These are phyloP conservation scores for Penicillium sp. DNA, from an alignment of 2,329 filamentous ascomycete genomes.

Conservation along the genomic window DNA sequence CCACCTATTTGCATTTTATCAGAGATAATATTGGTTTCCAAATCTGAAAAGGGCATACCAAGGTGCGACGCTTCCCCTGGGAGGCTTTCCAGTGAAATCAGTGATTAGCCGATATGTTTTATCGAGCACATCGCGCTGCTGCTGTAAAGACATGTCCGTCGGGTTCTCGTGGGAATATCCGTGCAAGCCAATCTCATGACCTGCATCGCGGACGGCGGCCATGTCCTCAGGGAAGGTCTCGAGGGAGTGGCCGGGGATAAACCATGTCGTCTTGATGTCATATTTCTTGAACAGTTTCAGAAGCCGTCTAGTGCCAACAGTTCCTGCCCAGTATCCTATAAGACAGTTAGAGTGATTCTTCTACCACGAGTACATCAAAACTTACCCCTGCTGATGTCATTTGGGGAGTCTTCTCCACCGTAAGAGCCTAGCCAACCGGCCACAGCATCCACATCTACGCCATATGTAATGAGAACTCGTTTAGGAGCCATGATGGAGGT, in stretches of 20 bases:
- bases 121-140: slow-evolving; percentile 73
- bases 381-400: slow-evolving; percentile 33
- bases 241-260: slow-evolving; percentile 63
- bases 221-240: slow-evolving; percentile 68
- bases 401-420: slow-evolving; percentile 35
- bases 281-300: slow-evolving; percentile 71
- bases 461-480: slow-evolving; percentile 30
- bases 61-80: slow-evolving; percentile 69
- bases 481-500: slow-evolving; percentile 23
- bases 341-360: not conserved
- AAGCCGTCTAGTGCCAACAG: slow-evolving; percentile 62
- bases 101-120: slow-evolving; percentile 74
- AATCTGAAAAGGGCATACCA: slow-evolving; percentile 43
- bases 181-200: slow-evolving; percentile 67
- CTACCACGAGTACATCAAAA: not conserved
- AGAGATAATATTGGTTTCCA: not conserved
- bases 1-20: slow-evolving; percentile 47
- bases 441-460: slow-evolving; percentile 37
- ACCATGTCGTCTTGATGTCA: slow-evolving; percentile 67
- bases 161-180: slow-evolving; percentile 76
- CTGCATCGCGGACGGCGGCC: slow-evolving; percentile 59
- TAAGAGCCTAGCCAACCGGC: slow-evolving; percentile 37
- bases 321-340: slow-evolving; percentile 65
- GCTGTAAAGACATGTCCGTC: slow-evolving; percentile 68
- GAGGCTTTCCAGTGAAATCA: slow-evolving; percentile 72